Evolutionary conservation across 2,329 filamentous ascomycete genomes (phyloP).

Genomic region (Aspergillus pseudotamarii): DNA sequence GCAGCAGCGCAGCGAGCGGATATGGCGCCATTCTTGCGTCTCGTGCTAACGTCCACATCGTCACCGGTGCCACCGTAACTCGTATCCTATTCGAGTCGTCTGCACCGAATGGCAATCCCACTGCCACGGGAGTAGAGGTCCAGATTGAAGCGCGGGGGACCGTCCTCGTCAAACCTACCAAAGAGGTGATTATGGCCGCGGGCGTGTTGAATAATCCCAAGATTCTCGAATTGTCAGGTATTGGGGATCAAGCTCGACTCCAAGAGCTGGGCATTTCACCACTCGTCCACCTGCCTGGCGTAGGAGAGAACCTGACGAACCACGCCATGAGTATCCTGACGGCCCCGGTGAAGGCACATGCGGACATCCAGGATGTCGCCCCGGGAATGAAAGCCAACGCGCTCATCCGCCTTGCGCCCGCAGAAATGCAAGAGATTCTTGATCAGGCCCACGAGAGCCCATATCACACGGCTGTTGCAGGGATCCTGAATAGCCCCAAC

Average conservation of each 20-base stretch:
- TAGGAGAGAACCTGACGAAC: constrained; percentile 57
- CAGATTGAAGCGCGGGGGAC: constrained; percentile 24
- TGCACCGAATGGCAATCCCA: background rate
- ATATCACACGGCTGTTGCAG: background rate
- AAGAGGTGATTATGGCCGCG: constrained; percentile 63
- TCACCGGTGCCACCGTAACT: constrained; percentile 20
- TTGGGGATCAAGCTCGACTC: constrained; percentile 54
- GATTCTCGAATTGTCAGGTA: constrained; percentile 63
- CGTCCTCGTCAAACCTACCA: constrained; percentile 36
- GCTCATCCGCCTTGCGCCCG: background rate
- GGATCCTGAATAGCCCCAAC: constrained; percentile 20
- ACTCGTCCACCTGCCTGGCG: constrained; percentile 48
- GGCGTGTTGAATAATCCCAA: constrained; percentile 61
- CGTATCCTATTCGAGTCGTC: constrained; percentile 15
- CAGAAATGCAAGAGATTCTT: background rate
- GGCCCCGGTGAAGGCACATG: background rate
- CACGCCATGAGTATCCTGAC: constrained; percentile 30
- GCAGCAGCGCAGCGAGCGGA: background rate
- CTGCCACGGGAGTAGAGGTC: constrained; percentile 24
- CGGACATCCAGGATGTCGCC: background rate
- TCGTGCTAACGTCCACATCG: constrained; percentile 1
- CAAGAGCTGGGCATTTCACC: constrained; percentile 44
- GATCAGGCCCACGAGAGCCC: background rate
- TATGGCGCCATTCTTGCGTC: constrained; percentile 18
- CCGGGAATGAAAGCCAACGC: background rate